phyloP scores from a whole-genome alignment of 2,329 filamentous ascomycete genomes.

The Diaporthe capsici region DNA sequence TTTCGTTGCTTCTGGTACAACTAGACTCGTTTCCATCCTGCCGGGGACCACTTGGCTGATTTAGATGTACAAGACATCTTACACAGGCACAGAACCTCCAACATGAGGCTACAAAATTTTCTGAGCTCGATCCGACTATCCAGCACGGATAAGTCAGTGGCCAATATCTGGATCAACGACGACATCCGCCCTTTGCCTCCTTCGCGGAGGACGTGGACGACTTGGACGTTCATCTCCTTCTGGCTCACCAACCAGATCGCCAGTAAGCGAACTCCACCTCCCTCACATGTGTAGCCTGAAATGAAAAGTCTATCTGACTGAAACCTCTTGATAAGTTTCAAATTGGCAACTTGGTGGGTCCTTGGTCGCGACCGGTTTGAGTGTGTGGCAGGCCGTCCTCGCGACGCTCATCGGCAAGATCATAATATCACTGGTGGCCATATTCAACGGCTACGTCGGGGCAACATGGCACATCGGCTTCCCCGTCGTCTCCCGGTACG shows the following conservation, averaged over 20 bases:
- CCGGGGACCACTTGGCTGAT: neutral
- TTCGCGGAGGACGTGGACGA: slow-evolving; percentile 30
- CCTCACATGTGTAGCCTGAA: neutral
- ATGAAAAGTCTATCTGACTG: slow-evolving; percentile 5
- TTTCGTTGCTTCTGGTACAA: neutral
- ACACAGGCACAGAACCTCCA: slow-evolving; percentile 8
- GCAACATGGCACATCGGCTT: slow-evolving; percentile 60
- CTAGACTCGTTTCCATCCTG: neutral
- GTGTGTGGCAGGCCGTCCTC: slow-evolving; percentile 39
- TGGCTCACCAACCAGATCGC: slow-evolving; percentile 38
- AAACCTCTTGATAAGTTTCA: slow-evolving; percentile 7
- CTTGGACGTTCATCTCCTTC: slow-evolving; percentile 33
- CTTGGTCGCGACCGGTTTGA: slow-evolving; percentile 37
- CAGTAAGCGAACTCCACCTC: slow-evolving; percentile 24
- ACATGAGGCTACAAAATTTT: slow-evolving; percentile 11
- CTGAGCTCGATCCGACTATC: slow-evolving; percentile 25
- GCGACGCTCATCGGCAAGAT: slow-evolving; percentile 54
- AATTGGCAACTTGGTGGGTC: slow-evolving; percentile 43
- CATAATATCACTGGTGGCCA: slow-evolving; percentile 51
- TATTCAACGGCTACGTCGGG: slow-evolving; percentile 54
- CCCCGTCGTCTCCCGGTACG: slow-evolving; percentile 55
- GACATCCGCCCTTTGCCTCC: slow-evolving; percentile 32
- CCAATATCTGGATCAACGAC: slow-evolving; percentile 35
- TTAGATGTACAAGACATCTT: neutral
- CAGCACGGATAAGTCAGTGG: slow-evolving; percentile 25